Percentiles rank a stretch among this genome's conserved stretches.
phyloP scores from a whole-genome alignment of 768 basidiomycete genomes.

The Chalciporus chontae region DNA sequence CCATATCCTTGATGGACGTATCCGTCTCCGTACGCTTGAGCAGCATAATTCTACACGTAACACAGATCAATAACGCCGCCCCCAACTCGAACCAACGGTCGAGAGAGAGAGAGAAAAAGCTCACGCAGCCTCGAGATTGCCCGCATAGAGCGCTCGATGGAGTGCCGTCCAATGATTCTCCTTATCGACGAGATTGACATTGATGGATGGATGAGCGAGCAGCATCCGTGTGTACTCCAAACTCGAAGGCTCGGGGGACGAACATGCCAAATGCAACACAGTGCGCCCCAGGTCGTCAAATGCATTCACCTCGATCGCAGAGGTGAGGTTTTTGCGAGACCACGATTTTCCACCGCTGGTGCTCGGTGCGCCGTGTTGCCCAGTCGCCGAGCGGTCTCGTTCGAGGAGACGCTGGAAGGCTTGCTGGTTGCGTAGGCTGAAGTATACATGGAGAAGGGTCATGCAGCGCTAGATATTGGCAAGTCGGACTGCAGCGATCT shows the following conservation, averaged over 20 bases:
- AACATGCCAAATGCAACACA: slow-evolving; percentile 78
- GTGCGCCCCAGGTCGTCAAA: slow-evolving; percentile 71
- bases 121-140: slow-evolving; percentile 69
- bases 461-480: slow-evolving; percentile 43
- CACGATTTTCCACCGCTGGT: slow-evolving; percentile 56
- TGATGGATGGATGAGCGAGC: slow-evolving; percentile 69
- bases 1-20: slow-evolving; percentile 67
- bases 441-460: slow-evolving; percentile 79
- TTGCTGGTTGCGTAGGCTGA: slow-evolving; percentile 65
- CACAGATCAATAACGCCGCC: slow-evolving; percentile 17
- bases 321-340: slow-evolving; percentile 43
- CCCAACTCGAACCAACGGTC: not conserved
- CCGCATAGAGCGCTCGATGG: slow-evolving; percentile 80
- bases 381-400: slow-evolving; percentile 36
- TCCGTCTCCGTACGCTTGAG: slow-evolving; percentile 75
- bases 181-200: slow-evolving; percentile 74
- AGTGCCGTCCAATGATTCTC: slow-evolving; percentile 92
- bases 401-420: slow-evolving; percentile 77
- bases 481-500: slow-evolving; percentile 15
- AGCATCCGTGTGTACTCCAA: slow-evolving; percentile 77
- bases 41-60: slow-evolving; percentile 59
- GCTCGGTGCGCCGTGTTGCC: slow-evolving; percentile 28
- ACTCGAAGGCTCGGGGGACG: slow-evolving; percentile 54
- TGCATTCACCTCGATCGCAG: slow-evolving; percentile 59
- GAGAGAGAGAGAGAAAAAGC: slow-evolving; percentile 33